Evolutionary conservation across 202 grass and related monocot genomes (phyloP), one percentile per base, ranked within the genome.

Genomic region (Hordeum pubiflorum): DNA sequence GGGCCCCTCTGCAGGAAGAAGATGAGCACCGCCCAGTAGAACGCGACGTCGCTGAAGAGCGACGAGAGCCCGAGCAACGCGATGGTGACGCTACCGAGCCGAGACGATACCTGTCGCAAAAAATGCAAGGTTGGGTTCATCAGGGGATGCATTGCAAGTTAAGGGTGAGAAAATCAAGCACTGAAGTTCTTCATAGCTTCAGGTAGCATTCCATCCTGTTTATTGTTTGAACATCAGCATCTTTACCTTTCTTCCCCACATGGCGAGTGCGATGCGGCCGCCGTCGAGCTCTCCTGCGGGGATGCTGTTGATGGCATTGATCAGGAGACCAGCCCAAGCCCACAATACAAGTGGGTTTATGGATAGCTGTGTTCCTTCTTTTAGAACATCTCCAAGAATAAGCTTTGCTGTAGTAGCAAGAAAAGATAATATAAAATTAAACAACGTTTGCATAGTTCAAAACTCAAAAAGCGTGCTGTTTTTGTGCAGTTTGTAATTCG

Each of bases 211-310:
- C 22, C 10, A 46, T 36, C 17, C 18, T 37, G 0, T 52, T 5
- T 58, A 27, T 65, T 9, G 0, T 58, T 77, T 50, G 3, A 24
- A 36, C 31, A 67, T 34, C 5, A 77, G 37, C 2, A 69, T 74
- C 8, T 69, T 36, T 86, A 99, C 96, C 96, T 99, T 99, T 90
- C 96, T 92, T 84, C 96, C 96, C 92, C 92, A 99, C 71, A 99
- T 89, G 52, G 88, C 66, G 34, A 91, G 92, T 32, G 92, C 82
- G 80, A 94, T 89, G 52, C 92, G 90, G 0, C 92, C 96, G 0
- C 92, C 96, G 40, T 99, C 92, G 38, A 99, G 92, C 72, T 99
- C 92, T 82, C 96, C 92, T 27, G 89, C 88, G 9, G 96, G 96
- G 61, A 99, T 93, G 74, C 95, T 91, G 32, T 94, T 97, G 52